Base-by-base conservation (phyloP, 139 green algal genomes). In the Chlamydomonas sp. region DNA sequence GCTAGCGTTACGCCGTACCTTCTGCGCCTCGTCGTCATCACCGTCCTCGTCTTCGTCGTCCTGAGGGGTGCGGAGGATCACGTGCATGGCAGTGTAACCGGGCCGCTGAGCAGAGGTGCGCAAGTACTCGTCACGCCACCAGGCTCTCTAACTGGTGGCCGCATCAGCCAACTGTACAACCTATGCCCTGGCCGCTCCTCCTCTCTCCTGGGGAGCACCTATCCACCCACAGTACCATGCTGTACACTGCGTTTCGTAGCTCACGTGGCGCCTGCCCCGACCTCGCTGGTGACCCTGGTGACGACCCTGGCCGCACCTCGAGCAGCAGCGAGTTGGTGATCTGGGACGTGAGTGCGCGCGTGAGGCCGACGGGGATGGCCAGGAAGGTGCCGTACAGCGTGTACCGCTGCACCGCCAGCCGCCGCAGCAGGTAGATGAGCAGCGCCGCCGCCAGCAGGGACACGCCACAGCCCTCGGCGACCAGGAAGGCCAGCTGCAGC, bases 11-110 rank as follows among this genome's bases (percentile, higher is more conserved):
- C 31, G 31, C 31, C 31, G 31, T 49, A 49, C 31, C 31, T 49
- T 49, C 31, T 49, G 31, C 31, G 31, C 31, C 3, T 83, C 78
- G 15, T 8, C 78, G 3, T 62, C 57, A 6, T 63, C n/a, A 14
- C 77, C 77, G 77, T 83, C 78, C 7, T 83, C 78, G 9, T 83
- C 78, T 3, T 83, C 78, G 63, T 83, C 78, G 63, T 83, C 73
- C 73, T 78, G 73, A 49, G 31, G 31, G 31, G 31, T 49, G 31
- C 31, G 31, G 31, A 49, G 31, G 31, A 49, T 49, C 31, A 49
- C 31, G 31, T 49, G 31, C 31, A 49, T 49, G 31, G 31, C 31
- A 49, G 31, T 49, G 31, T 49, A 49, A 49, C 31, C 31, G 31
- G 31, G 31, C 31, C 31, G 31, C 31, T 49, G 31, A 49, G 31